Conservation (phyloP, 768 basidiomycete species). For the Sporobolomyces pararoseus region DNA sequence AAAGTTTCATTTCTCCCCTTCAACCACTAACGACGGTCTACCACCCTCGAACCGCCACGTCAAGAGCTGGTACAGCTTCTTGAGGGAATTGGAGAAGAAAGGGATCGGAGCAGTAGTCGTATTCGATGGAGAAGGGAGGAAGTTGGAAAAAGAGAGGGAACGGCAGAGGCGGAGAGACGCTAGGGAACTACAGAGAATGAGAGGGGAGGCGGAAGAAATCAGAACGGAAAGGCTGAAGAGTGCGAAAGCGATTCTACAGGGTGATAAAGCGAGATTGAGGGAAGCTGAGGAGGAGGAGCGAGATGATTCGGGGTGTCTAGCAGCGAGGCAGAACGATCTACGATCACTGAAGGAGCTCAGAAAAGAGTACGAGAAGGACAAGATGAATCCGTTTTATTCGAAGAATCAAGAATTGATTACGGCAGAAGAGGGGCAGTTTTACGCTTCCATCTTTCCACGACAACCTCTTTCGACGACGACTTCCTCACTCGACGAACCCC, state of each 20-base stretch:
- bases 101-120: conserved; percentile 33
- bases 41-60: background rate
- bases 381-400: conserved; percentile 32
- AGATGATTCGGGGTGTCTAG: too few species aligned
- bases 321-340: background rate
- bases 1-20: conserved; percentile 25
- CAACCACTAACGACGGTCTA: background rate
- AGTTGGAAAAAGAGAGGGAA: conserved; percentile 28
- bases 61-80: conserved; percentile 29
- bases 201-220: conserved; percentile 16
- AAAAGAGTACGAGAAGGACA: conserved; percentile 12
- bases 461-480: background rate
- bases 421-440: background rate
- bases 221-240: conserved; percentile 5
- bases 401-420: conserved; percentile 20
- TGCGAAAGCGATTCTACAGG: background rate
- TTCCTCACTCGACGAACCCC: too few species aligned
- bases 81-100: conserved; percentile 6
- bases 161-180: conserved; percentile 1
- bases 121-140: conserved; percentile 34
- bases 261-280: background rate
- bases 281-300: background rate
- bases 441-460: background rate
- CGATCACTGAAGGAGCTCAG: conserved; percentile 6
- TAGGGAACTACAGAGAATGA: conserved; percentile 6